Percentiles rank a stretch among this genome's conserved stretches.
Conservation (phyloP, 2,329 filamentous ascomycete genomes). For the Botrytis byssoidea region DNA sequence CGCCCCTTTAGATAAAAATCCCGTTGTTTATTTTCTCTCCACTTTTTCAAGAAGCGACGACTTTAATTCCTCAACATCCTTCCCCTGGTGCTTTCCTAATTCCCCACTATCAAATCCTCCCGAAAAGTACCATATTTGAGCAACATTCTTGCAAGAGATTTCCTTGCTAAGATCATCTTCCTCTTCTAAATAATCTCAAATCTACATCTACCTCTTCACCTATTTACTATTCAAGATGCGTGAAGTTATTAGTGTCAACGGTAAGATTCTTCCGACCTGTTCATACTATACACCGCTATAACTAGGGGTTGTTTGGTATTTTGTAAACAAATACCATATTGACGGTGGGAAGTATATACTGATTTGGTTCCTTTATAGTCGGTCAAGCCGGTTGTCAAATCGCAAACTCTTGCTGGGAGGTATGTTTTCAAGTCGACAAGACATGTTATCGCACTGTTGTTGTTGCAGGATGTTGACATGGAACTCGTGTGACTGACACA, state of each 20-base stretch:
- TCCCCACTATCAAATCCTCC: slow-evolving; percentile 31
- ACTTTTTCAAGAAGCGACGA: slow-evolving; percentile 19
- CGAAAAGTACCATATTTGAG: slow-evolving; percentile 24
- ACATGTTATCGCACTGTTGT: slow-evolving; percentile 23
- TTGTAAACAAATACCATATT: slow-evolving; percentile 25
- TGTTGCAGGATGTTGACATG: not conserved
- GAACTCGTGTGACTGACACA: slow-evolving; percentile 30
- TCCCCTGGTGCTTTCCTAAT: slow-evolving; percentile 19
- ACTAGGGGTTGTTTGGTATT: slow-evolving; percentile 26
- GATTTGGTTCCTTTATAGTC: slow-evolving; percentile 58
- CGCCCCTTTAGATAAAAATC: slow-evolving; percentile 15
- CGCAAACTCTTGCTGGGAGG: slow-evolving; percentile 99
- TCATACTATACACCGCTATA: slow-evolving; percentile 43
- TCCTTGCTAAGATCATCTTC: slow-evolving; percentile 22
- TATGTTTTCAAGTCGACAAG: slow-evolving; percentile 53
- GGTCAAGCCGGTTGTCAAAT: slow-evolving; percentile 99
- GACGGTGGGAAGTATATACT: slow-evolving; percentile 27
- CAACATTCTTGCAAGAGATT: slow-evolving; percentile 22
- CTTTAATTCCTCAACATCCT: slow-evolving; percentile 24
- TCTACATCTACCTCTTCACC: slow-evolving; percentile 29
- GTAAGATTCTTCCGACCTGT: slow-evolving; percentile 54
- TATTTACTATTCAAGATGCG: slow-evolving; percentile 66
- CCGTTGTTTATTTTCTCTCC: slow-evolving; percentile 20
- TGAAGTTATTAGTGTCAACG: slow-evolving; percentile 99
- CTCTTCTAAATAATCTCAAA: slow-evolving; percentile 15